Percentiles rank a stretch among this genome's conserved stretches.
phyloP scores from a whole-genome alignment of 2,329 filamentous ascomycete genomes.

The Thielaviopsis punctulata region DNA sequence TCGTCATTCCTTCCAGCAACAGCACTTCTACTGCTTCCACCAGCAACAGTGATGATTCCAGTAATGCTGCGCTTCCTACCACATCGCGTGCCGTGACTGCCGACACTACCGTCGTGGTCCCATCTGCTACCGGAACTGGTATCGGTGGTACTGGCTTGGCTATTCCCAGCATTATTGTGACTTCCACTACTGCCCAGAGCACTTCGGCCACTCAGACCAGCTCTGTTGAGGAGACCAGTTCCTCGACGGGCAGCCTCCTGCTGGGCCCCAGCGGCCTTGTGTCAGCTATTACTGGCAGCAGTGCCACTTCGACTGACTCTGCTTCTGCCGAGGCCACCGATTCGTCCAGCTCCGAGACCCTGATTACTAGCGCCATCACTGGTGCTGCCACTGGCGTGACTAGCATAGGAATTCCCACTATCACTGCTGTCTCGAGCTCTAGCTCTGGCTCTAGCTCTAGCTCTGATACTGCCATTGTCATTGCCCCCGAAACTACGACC shows the following conservation, averaged over 20 bases:
- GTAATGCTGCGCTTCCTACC: constrained; percentile 1
- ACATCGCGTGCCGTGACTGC: constrained; percentile 16
- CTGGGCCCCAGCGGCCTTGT: constrained; percentile 20
- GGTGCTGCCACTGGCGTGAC: constrained; percentile 7
- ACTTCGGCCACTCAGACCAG: constrained; percentile 6
- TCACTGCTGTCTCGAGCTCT: neutral
- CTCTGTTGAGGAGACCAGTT: constrained; percentile 10
- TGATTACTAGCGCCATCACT: constrained; percentile 7
- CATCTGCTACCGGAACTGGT: neutral
- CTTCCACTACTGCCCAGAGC: constrained; percentile 1
- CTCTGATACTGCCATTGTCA: neutral
- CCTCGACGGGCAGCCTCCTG: constrained; percentile 14
- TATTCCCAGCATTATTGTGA: neutral
- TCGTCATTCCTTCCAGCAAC: neutral
- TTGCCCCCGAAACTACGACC: constrained; percentile 12
- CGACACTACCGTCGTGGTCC: constrained; percentile 15
- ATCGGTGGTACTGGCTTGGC: neutral
- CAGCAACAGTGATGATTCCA: neutral
- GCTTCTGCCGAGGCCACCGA: constrained; percentile 13
- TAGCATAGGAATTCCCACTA: neutral
- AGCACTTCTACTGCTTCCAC: neutral
- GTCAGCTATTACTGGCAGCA: constrained; percentile 12
- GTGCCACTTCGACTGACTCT: constrained; percentile 9
- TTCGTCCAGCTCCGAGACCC: constrained; percentile 1
- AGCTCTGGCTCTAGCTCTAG: too few relatives aligned